Conservation (phyloP, 164 flowering plant species). For the Piper betle region DNA sequence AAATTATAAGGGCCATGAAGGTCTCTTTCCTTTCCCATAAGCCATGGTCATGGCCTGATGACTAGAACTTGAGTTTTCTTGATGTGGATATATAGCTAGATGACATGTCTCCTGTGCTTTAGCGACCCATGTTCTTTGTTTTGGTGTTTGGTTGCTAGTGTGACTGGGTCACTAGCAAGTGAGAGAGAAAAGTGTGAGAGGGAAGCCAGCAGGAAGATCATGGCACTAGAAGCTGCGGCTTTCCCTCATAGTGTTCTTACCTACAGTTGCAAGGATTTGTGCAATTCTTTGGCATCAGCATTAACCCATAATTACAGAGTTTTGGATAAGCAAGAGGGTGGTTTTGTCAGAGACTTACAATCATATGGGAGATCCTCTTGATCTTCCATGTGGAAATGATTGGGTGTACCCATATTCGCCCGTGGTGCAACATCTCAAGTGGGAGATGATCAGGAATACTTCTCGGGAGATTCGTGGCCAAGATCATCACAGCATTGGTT, state of each 20-base stretch:
- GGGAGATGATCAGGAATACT: slow-evolving; percentile 24
- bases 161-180: background rate
- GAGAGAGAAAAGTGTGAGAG: slow-evolving; percentile 5
- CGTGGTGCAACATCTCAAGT: slow-evolving; percentile 18
- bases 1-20: slow-evolving; percentile 9
- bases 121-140: background rate
- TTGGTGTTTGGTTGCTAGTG: background rate
- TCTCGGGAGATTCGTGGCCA: slow-evolving; percentile 2
- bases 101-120: background rate
- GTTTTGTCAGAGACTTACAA: background rate
- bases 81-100: slow-evolving; percentile 1
- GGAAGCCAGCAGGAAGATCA: slow-evolving; percentile 7
- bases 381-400: slow-evolving; percentile 8
- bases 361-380: background rate
- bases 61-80: slow-evolving; percentile 1
- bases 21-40: slow-evolving; percentile 1
- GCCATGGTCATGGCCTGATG: background rate
- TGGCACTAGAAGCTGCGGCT: slow-evolving; percentile 67
- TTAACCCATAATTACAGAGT: slow-evolving; percentile 18
- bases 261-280: slow-evolving; percentile 27
- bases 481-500: background rate
- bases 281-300: slow-evolving; percentile 10
- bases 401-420: slow-evolving; percentile 16
- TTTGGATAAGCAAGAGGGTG: slow-evolving; percentile 5
- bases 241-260: slow-evolving; percentile 36